These are phyloP conservation scores for Helotiales sp. DNA, from an alignment of 2,329 filamentous ascomycete species.

Conservation along the genomic window DNA sequence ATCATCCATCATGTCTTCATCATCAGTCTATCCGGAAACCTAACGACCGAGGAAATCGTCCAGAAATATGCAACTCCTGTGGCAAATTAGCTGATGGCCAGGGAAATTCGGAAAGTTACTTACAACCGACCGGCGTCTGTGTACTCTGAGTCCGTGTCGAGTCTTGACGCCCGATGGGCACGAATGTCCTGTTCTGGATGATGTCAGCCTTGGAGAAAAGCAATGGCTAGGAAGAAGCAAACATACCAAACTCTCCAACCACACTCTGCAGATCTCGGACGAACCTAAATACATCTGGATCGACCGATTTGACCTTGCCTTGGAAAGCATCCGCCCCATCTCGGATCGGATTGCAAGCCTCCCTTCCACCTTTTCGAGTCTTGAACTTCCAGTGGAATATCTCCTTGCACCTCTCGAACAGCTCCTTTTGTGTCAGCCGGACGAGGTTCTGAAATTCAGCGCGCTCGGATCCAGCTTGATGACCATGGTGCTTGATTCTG, in stretches of 20 bases:
- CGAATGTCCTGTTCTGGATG: slow-evolving; percentile 26
- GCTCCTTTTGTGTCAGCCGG: slow-evolving; percentile 29
- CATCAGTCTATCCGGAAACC: neutral
- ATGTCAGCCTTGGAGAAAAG: slow-evolving; percentile 18
- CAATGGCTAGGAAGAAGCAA: neutral
- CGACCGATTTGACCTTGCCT: slow-evolving; percentile 24
- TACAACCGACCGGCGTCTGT: slow-evolving; percentile 31
- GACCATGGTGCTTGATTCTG: slow-evolving; percentile 25
- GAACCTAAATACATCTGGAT: slow-evolving; percentile 22
- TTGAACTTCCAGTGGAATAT: slow-evolving; percentile 37
- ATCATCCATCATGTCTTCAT: neutral
- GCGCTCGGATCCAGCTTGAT: slow-evolving; percentile 24
- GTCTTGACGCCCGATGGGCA: slow-evolving; percentile 16
- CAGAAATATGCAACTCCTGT: slow-evolving; percentile 33
- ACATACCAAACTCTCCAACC: slow-evolving; percentile 30
- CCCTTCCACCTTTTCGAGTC: slow-evolving; percentile 34
- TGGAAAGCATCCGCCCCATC: slow-evolving; percentile 32
- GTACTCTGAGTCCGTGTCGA: slow-evolving; percentile 23
- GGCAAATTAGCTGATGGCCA: no score
- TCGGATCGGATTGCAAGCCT: slow-evolving; percentile 35
- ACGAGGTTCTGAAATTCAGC: slow-evolving; percentile 25
- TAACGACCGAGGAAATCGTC: slow-evolving; percentile 33
- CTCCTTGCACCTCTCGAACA: slow-evolving; percentile 36
- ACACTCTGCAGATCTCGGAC: slow-evolving; percentile 27
- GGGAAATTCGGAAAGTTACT: no score